A percentile compares a stretch with the other conserved stretches of the same genome.
These are phyloP conservation scores for Sporothrix pallida DNA, from an alignment of 2,329 filamentous ascomycete species.

Conservation along the genomic window DNA sequence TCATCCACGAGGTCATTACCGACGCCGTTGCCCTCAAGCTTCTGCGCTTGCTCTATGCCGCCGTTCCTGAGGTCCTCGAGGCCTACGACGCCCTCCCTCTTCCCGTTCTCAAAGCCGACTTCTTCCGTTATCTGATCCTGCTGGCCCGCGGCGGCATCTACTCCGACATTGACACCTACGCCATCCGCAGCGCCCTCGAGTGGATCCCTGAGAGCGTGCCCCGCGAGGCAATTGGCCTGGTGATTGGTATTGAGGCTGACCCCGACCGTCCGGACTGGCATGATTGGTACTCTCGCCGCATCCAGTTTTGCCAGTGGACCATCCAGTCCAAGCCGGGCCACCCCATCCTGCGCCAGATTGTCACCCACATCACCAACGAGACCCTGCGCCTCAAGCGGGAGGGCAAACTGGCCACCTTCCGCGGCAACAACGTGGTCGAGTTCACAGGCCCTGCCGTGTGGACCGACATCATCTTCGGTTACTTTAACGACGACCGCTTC, in stretches of 20 bases:
- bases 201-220: constrained; percentile 86
- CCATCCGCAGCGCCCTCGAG: constrained; percentile 79
- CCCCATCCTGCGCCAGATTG: constrained; percentile 85
- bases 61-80: constrained; percentile 77
- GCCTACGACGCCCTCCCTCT: constrained; percentile 76
- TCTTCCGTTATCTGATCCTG: constrained; percentile 75
- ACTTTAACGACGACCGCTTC: constrained; percentile 89
- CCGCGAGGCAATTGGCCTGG: constrained; percentile 77
- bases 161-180: constrained; percentile 88
- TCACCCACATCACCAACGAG: constrained; percentile 82
- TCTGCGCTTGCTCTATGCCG: constrained; percentile 83
- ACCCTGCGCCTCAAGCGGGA: constrained; percentile 74
- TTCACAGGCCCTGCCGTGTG: constrained; percentile 93
- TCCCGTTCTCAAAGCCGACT: constrained; percentile 78
- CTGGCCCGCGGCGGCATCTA: constrained; percentile 72
- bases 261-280: constrained; percentile 91
- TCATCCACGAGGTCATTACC: constrained; percentile 97
- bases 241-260: constrained; percentile 95
- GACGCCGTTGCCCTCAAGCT: constrained; percentile 83
- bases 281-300: constrained; percentile 92
- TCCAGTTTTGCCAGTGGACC: constrained; percentile 99
- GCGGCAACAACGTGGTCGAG: constrained; percentile 80
- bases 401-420: constrained; percentile 65
- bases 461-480: constrained; percentile 91
- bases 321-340: constrained; percentile 96